Evolutionary conservation across 2,329 filamentous ascomycete genomes (phyloP).

Genomic region (Stachybotrys chlorohalonatus): DNA sequence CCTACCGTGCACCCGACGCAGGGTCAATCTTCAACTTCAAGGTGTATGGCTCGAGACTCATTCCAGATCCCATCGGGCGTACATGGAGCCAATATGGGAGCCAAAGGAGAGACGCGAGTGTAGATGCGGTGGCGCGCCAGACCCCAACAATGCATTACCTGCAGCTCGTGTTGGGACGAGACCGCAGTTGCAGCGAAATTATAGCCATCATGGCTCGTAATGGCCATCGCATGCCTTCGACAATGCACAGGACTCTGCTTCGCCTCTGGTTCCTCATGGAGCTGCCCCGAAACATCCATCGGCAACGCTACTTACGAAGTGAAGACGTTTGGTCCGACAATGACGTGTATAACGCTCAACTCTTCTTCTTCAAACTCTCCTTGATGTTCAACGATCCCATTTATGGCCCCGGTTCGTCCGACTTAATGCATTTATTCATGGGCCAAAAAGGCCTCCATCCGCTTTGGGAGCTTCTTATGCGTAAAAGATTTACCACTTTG

Average conservation of each 20-base stretch:
- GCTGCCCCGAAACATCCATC: conserved; percentile 44
- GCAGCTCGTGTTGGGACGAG: conserved; percentile 52
- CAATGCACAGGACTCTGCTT: conserved; percentile 38
- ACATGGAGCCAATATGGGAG: conserved; percentile 17
- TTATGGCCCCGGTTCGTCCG: conserved; percentile 38
- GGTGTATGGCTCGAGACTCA: conserved; percentile 47
- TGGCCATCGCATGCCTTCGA: conserved; percentile 46
- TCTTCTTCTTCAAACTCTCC: conserved; percentile 64
- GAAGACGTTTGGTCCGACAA: conserved; percentile 42
- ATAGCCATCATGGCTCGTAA: conserved; percentile 48
- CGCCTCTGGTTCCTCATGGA: conserved; percentile 72
- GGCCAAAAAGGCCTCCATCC: conserved; percentile 46
- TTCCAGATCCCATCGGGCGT: conserved; percentile 48
- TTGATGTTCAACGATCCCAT: conserved; percentile 60
- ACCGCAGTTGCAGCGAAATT: conserved; percentile 51
- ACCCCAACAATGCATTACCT: conserved; percentile 61
- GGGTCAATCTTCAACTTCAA: conserved; percentile 50
- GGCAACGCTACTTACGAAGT: conserved; percentile 46
- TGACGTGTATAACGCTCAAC: conserved; percentile 52
- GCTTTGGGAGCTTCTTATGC: conserved; percentile 52
- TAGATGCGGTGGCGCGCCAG: conserved; percentile 7
- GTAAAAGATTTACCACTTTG: conserved; percentile 38
- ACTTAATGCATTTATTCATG: conserved; percentile 48
- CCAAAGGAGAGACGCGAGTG: background rate
- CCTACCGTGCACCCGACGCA: conserved; percentile 43